Evolutionary conservation across 306 rosid genomes (phyloP), one percentile per base, ranked within the genome.

Genomic region (Vigna angularis): DNA sequence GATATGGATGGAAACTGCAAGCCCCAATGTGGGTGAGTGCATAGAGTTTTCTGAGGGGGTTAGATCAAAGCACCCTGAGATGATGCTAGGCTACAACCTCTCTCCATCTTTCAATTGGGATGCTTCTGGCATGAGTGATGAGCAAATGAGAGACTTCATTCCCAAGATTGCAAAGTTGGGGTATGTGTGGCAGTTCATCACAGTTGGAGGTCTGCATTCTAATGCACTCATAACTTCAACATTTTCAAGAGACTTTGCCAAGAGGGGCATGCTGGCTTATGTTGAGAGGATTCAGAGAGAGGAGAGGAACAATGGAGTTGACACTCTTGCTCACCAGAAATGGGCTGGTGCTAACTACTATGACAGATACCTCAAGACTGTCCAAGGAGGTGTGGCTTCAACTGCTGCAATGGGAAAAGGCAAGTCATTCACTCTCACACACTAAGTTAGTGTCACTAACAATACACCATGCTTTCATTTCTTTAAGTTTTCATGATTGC

Each of bases 371-470:
- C 93, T 95, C 58, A 95, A 91, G 96, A 93, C 98, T 47, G 91
- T 95, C 9, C 99, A 95, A 69, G 99, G 98, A 2, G 99, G 99
- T 59, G 92, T 90, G 10, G 86, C 99, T 0, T 95, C 99, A 40
- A 93, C 99, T 17, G 96, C 99, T 18, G 98, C 99, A n/a, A 95
- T 95, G 99, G 99, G 98, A 63, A 93, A 91, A 88, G 99, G 98
- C 65, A 86, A 82, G 84, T 83, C 76, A 56, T 12, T 13, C 53
- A 7, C 7, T 62, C 0, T 15, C 12, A 32, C 66, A n/a, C 13
- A 24, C 32, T 24, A 24, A 24, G 28, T 24, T 24, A 24, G 3
- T 24, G 2, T 24, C 28, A 24, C 28, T 36, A 48, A 70, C 34
- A 57, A 12, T 36, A 28, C 28, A 55, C 44, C 28, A 49, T 66